Percentiles rank a stretch among this genome's conserved stretches.
These are phyloP conservation scores for Calocybe cyanea DNA, from an alignment of 768 basidiomycete genomes.

Conservation along the genomic window DNA sequence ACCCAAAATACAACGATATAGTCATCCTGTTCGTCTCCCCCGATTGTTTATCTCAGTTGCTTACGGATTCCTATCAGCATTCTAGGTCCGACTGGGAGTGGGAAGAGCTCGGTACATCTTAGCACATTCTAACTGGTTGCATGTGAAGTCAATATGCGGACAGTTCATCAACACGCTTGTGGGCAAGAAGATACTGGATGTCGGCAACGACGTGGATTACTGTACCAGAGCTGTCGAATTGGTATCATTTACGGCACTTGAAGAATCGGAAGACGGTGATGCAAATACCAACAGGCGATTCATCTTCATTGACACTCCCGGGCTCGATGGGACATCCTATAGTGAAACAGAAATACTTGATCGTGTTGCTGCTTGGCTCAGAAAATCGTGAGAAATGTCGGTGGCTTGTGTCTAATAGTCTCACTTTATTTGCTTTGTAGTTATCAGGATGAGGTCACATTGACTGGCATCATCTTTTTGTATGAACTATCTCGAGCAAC, in stretches of 20 bases:
- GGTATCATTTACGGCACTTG: conserved; percentile 5
- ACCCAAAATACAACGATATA: conserved; percentile 14
- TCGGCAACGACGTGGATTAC: conserved; percentile 13
- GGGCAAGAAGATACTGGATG: not conserved
- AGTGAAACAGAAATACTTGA: conserved; percentile 9
- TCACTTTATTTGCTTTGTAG: not conserved
- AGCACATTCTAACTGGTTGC: not conserved
- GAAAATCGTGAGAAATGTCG: conserved; percentile 8
- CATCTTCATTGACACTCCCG: conserved; percentile 13
- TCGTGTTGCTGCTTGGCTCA: conserved; percentile 9
- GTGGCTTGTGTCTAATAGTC: too few relatives aligned
- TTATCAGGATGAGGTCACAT: conserved; percentile 7
- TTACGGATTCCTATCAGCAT: not conserved
- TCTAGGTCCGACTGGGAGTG: conserved; percentile 14
- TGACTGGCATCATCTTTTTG: conserved; percentile 13
- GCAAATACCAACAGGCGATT: too few relatives aligned
- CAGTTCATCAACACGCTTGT: conserved; percentile 13
- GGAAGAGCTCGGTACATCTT: conserved; percentile 11
- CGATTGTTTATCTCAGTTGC: not conserved
- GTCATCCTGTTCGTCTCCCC: conserved; percentile 10
- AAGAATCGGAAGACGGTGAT: conserved; percentile 4
- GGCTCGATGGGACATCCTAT: conserved; percentile 8
- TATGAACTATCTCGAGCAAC: conserved; percentile 12
- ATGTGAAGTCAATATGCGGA: not conserved
- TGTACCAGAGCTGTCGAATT: conserved; percentile 9